Percentiles rank a stretch among this genome's conserved stretches.
These are phyloP conservation scores for Trichoderma sp. DNA, from an alignment of 2,329 filamentous ascomycete species.

Conservation along the genomic window DNA sequence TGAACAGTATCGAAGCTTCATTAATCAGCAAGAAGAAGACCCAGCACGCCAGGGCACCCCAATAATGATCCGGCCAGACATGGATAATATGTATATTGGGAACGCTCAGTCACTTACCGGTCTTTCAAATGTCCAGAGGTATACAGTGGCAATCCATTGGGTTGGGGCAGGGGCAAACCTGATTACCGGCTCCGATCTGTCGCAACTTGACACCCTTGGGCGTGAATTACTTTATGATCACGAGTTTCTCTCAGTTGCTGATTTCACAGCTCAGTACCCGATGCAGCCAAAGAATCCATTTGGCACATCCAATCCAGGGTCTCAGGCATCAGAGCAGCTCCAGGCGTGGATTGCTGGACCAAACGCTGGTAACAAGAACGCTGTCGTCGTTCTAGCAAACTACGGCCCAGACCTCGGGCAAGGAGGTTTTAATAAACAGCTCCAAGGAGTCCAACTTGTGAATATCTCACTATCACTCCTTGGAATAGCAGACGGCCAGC, in stretches of 20 bases:
- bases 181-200: background rate
- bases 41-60: slow-evolving; percentile 2
- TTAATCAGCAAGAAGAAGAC: slow-evolving; percentile 12
- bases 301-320: background rate
- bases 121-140: slow-evolving; percentile 2
- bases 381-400: slow-evolving; percentile 6
- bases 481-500: background rate
- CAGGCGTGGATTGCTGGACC: slow-evolving; percentile 11
- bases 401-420: slow-evolving; percentile 4
- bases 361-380: background rate
- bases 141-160: slow-evolving; percentile 14
- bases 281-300: slow-evolving; percentile 12
- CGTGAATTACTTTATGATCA: background rate
- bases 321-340: slow-evolving; percentile 1
- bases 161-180: slow-evolving; percentile 2
- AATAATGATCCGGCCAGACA: slow-evolving; percentile 7
- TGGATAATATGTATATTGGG: slow-evolving; percentile 11
- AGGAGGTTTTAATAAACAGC: background rate
- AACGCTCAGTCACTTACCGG: background rate
- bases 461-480: slow-evolving; percentile 4
- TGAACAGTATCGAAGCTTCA: slow-evolving; percentile 10
- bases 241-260: background rate
- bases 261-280: background rate
- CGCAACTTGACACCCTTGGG: slow-evolving; percentile 4
- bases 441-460: slow-evolving; percentile 2